These are phyloP conservation scores for Onygenales sp. DNA, from an alignment of 2,329 filamentous ascomycete genomes.

Conservation along the genomic window DNA sequence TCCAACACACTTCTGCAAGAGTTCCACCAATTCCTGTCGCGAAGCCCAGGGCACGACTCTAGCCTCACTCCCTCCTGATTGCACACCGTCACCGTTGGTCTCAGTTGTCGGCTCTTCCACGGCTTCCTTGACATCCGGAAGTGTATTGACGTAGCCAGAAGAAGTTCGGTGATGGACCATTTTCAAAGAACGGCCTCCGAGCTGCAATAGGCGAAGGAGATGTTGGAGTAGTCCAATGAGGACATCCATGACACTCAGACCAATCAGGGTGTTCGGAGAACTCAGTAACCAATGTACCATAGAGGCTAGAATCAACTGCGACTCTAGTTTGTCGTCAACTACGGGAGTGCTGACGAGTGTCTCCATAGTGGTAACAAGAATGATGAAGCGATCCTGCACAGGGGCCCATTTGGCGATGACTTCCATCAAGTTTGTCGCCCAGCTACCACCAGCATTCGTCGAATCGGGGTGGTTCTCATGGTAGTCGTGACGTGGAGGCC, in stretches of 20 bases:
- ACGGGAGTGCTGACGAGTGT: conserved; percentile 59
- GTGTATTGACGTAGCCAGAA: conserved; percentile 5
- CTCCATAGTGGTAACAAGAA: conserved; percentile 74
- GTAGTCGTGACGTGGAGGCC: conserved; percentile 45
- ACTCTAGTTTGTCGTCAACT: conserved; percentile 59
- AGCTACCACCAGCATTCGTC: conserved; percentile 47
- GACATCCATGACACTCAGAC: conserved; percentile 92
- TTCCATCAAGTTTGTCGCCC: conserved; percentile 75
- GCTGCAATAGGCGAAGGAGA: conserved; percentile 65
- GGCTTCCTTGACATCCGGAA: conserved; percentile 7
- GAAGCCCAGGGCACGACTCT: conserved; percentile 39
- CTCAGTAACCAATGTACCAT: conserved; percentile 75
- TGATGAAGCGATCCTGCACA: conserved; percentile 87
- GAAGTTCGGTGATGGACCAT: conserved; percentile 1
- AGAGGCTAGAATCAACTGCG: conserved; percentile 65
- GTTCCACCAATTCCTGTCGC: conserved; percentile 55
- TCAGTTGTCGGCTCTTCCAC: conserved; percentile 20
- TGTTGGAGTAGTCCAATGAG: conserved; percentile 77
- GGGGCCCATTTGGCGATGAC: conserved; percentile 79
- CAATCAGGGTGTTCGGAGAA: conserved; percentile 87
- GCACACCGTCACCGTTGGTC: not conserved
- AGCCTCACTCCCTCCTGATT: conserved; percentile 17
- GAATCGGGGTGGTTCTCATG: conserved; percentile 31
- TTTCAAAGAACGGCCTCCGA: conserved; percentile 29
- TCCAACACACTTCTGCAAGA: conserved; percentile 76